Percentiles rank a stretch among this genome's conserved stretches.
Conservation (phyloP, 805 yeast genomes). For the Barnettozyma salicaria region DNA sequence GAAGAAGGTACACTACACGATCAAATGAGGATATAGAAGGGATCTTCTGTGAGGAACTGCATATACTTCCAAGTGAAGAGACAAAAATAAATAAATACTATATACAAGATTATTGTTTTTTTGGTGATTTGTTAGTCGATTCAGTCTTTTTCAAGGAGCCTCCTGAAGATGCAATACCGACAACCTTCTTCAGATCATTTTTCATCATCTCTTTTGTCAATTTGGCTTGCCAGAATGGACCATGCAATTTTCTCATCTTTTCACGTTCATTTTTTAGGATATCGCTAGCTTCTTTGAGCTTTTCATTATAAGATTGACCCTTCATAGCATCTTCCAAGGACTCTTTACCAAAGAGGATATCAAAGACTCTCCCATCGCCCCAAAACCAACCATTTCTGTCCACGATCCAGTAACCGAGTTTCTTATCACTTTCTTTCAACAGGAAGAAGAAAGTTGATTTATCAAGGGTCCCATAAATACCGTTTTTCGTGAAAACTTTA, state of each 20-base stretch:
- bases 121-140: neutral
- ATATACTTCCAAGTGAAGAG: too few relatives aligned
- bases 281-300: slow-evolving; percentile 20
- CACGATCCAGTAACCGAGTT: slow-evolving; percentile 57
- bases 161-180: slow-evolving; percentile 14
- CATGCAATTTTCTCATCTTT: slow-evolving; percentile 19
- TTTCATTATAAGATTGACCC: slow-evolving; percentile 21
- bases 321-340: slow-evolving; percentile 65
- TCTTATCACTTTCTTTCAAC: slow-evolving; percentile 49
- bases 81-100: neutral
- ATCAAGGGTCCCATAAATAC: slow-evolving; percentile 80
- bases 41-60: neutral
- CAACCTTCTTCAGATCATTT: slow-evolving; percentile 19
- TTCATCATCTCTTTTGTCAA: slow-evolving; percentile 17
- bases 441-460: slow-evolving; percentile 68
- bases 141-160: slow-evolving; percentile 6
- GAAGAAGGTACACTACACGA: too few relatives aligned
- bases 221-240: slow-evolving; percentile 22
- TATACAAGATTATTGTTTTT: slow-evolving; percentile 1
- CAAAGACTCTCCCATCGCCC: slow-evolving; percentile 88
- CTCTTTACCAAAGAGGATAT: slow-evolving; percentile 75
- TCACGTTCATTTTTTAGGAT: slow-evolving; percentile 16
- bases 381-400: slow-evolving; percentile 87
- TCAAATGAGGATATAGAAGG: too few relatives aligned
- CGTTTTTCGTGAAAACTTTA: slow-evolving; percentile 81